phyloP scores from a whole-genome alignment of 2,329 filamentous ascomycete species.

The Rachicladosporium sp. region DNA sequence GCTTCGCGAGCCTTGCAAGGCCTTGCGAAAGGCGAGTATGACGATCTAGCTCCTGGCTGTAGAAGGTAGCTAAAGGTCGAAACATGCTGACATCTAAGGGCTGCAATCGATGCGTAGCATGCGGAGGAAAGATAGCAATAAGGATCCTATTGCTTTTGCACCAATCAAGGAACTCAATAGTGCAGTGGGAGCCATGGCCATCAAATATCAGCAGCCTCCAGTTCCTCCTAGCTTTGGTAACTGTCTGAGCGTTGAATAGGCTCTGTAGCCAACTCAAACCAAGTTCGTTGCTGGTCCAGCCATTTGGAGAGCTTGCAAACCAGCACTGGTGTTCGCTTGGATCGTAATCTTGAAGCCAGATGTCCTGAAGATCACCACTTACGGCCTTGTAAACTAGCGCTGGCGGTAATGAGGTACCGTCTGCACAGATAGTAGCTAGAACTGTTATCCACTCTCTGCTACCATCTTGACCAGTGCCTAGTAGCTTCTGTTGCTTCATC shows the following conservation, averaged over 20 bases:
- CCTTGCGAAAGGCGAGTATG: slow-evolving; percentile 4
- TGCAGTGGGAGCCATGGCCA: slow-evolving; percentile 3
- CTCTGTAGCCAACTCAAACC: background rate
- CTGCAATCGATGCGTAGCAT: slow-evolving; percentile 8
- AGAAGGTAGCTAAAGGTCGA: slow-evolving; percentile 10
- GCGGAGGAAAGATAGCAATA: slow-evolving; percentile 2
- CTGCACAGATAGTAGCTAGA: slow-evolving; percentile 7
- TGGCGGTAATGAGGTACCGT: slow-evolving; percentile 8
- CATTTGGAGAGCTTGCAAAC: slow-evolving; percentile 1
- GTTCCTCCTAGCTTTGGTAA: background rate
- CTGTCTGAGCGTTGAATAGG: slow-evolving; percentile 1
- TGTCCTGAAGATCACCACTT: slow-evolving; percentile 8
- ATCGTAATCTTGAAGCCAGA: slow-evolving; percentile 11
- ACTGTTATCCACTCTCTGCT: slow-evolving; percentile 11
- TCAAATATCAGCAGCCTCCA: slow-evolving; percentile 2
- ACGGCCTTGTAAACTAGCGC: slow-evolving; percentile 9
- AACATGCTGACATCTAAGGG: slow-evolving; percentile 13
- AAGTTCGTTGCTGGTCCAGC: slow-evolving; percentile 2
- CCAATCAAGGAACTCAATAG: slow-evolving; percentile 1
- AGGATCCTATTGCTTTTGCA: slow-evolving; percentile 5
- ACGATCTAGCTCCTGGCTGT: slow-evolving; percentile 6
- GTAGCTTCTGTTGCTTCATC: slow-evolving; percentile 2
- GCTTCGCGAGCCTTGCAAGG: slow-evolving; percentile 6
- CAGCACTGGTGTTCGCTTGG: slow-evolving; percentile 1
- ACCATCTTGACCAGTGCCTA: slow-evolving; percentile 9